Evolutionary conservation across 306 rosid genomes (phyloP), one percentile per base, ranked within the genome.

Genomic region (Alnus glutinosa): DNA sequence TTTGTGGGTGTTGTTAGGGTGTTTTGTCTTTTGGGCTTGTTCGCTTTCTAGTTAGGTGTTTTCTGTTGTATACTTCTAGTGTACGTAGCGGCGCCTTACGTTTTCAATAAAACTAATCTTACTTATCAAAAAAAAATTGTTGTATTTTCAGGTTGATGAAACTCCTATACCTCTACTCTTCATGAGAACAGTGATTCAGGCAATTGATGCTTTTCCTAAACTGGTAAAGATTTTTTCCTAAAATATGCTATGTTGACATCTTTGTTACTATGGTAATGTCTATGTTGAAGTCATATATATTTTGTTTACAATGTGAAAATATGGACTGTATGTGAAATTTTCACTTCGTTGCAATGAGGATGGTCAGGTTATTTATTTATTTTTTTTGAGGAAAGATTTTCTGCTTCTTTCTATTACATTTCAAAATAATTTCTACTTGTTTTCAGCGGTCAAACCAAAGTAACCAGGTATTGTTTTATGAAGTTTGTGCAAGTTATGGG

Each of bases 121-220:
- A n/a, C n/a, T n/a, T n/a, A n/a, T n/a, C n/a, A n/a, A n/a, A n/a
- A n/a, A n/a, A n/a, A n/a, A 51, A 80, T 49, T 73, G 23, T 79
- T 55, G 37, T 67, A 50, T 46, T 78, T 87, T 78, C 92, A 91
- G 97, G 98, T 93, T 71, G 97, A 96, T 78, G 97, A 93, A 89
- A 93, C 93, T 83, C 98, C 98, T 1, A 77, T 96, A 66, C 99
- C 99, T 74, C 92, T 96, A 73, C 99, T 96, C 77, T 96, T 96
- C 89, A 96, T 96, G 99, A 87, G 99, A 89, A 96, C 99, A 42
- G 93, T 96, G 76, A 93, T 96, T 83, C 99, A 96, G 87, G 95
- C 99, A 55, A 91, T 96, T 77, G 99, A 96, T 85, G 99, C 98
- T 77, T 96, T 93, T 87, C 99, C 98, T 64, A 82, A 92, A 19